phyloP scores from a whole-genome alignment of 83 land plant genomes.

The Picea engelmannii region DNA sequence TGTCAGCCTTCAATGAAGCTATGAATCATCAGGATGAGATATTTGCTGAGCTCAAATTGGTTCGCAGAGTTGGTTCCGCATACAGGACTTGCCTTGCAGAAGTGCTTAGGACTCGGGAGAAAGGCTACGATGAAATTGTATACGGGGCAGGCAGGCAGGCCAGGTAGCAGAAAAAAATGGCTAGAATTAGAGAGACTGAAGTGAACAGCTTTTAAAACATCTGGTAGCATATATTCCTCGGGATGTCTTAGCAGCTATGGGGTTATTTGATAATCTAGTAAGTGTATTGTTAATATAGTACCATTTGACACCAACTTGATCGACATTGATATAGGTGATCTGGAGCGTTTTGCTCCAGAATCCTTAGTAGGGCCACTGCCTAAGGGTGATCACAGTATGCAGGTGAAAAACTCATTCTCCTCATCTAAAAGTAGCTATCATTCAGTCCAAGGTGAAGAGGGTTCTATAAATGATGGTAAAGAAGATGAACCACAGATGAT shows the following conservation, averaged over 20 bases:
- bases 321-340: slow-evolving; percentile 57
- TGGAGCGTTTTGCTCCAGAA: slow-evolving; percentile 88
- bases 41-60: slow-evolving; percentile 66
- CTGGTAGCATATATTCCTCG: slow-evolving; percentile 63
- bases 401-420: slow-evolving; percentile 20
- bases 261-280: slow-evolving; percentile 86
- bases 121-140: slow-evolving; percentile 88
- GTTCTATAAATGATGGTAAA: slow-evolving; percentile 14
- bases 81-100: slow-evolving; percentile 23
- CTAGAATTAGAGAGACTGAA: slow-evolving; percentile 85
- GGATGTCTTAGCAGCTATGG: slow-evolving; percentile 33
- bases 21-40: slow-evolving; percentile 78
- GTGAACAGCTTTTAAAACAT: slow-evolving; percentile 63
- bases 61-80: slow-evolving; percentile 74
- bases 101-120: slow-evolving; percentile 91
- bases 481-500: slow-evolving; percentile 36
- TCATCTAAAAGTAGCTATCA: neutral
- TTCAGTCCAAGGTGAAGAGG: slow-evolving; percentile 14
- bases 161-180: slow-evolving; percentile 93
- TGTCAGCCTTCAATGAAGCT: slow-evolving; percentile 82
- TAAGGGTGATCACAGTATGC: slow-evolving; percentile 35
- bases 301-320: too few relatives aligned
- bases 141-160: too few relatives aligned
- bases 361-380: slow-evolving; percentile 44
- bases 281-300: slow-evolving; percentile 64